These are phyloP conservation scores for Aspergillus affinis DNA, from an alignment of 495 filamentous ascomycete genomes.

Conservation along the genomic window DNA sequence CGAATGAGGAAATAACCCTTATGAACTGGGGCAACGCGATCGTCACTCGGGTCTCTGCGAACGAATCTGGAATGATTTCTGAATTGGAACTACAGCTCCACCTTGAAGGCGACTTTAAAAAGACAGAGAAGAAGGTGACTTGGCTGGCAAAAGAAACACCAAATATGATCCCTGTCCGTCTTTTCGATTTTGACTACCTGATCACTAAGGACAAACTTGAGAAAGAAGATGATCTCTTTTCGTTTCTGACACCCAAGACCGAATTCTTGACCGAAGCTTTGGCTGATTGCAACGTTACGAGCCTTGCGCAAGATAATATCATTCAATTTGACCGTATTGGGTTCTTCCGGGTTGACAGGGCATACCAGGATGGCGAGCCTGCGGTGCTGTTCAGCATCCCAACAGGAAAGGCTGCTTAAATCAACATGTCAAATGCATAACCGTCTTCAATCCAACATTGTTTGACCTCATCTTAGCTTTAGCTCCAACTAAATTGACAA, in stretches of 20 bases:
- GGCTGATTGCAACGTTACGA: constrained; percentile 69
- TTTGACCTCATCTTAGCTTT: not conserved
- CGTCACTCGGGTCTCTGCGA: constrained; percentile 59
- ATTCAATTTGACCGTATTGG: constrained; percentile 83
- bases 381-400: constrained; percentile 67
- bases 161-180: constrained; percentile 67
- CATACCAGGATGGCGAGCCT: constrained; percentile 50
- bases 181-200: constrained; percentile 79
- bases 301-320: constrained; percentile 68
- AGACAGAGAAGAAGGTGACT: constrained; percentile 79
- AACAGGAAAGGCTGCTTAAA: constrained; percentile 50
- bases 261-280: constrained; percentile 64
- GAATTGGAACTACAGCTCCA: constrained; percentile 67
- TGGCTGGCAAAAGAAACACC: constrained; percentile 72
- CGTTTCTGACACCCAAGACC: constrained; percentile 67
- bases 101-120: constrained; percentile 76
- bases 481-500: no score
- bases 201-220: constrained; percentile 84
- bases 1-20: constrained; percentile 77
- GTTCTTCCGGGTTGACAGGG: constrained; percentile 69
- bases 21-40: constrained; percentile 89
- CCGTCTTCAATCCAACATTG: not conserved
- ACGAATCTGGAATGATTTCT: constrained; percentile 52
- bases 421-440: not conserved
- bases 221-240: constrained; percentile 69